Evolutionary conservation across 1,284 basidiomycete genomes (phyloP), one percentile per base, ranked within the genome.

Genomic region (Rhodotorula sp.): DNA sequence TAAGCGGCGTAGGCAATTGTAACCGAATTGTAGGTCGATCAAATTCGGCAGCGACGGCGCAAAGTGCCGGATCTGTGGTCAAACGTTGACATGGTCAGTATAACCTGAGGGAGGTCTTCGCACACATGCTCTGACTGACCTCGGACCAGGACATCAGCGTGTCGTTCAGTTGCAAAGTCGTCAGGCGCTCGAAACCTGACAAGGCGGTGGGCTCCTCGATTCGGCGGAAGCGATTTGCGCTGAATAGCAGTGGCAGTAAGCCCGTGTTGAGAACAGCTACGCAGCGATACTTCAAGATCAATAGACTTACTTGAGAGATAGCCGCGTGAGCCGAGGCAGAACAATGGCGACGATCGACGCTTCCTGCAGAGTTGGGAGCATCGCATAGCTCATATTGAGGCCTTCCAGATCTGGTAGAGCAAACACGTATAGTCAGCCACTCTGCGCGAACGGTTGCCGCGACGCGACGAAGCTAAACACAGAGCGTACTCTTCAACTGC

Each of bases 321-420:
- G 83, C 54, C 85, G 84, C 69, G 86, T 84, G 22, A 98, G 84
- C 17, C 79, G 79, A 8, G 85, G 85, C 2, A 97, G 82, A 76
- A 89, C 88, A 6, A 78, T 75, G 18, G 86, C 81, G 72, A 98
- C 91, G 26, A 82, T 78, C 1, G 87, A 86, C 17, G 96, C 83
- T 15, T 84, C 82, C 37, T 87, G 82, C 91, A 95, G 95, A 60
- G 81, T 84, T 4, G 88, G 80, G 12, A 98, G 75, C 22, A 98
- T 84, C 78, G 86, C 94, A 53, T 84, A 83, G 20, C 93, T 94
- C 33, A 99, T 83, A 81, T 98, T 90, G 44, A 99, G 83, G 26
- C 87, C 87, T 14, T 86, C 85, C 37, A 96, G 84, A 76, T 86
- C 93, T 95, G 80, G 17, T 66, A n/a, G 46, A 30, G 30, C 1